phyloP scores from a whole-genome alignment of 345 rosid species.

The Punica granatum region DNA sequence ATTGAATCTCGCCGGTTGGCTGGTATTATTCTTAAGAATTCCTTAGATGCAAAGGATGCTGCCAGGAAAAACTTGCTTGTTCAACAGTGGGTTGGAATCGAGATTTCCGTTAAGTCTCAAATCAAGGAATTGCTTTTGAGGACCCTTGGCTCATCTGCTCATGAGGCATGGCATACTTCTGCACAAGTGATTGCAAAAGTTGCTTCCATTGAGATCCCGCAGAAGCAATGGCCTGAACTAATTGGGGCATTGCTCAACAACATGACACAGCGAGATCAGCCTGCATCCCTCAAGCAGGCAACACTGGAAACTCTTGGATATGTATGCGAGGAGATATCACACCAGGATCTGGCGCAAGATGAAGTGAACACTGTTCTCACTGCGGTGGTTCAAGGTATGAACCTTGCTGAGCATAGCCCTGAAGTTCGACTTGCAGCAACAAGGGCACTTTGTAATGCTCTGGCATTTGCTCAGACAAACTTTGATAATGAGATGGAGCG shows the following conservation, averaged over 20 bases:
- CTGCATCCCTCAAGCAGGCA: slow-evolving; percentile 66
- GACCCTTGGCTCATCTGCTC: slow-evolving; percentile 59
- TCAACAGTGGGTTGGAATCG: slow-evolving; percentile 69
- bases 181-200: slow-evolving; percentile 91
- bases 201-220: slow-evolving; percentile 86
- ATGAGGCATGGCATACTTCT: slow-evolving; percentile 80
- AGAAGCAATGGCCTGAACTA: slow-evolving; percentile 88
- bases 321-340: slow-evolving; percentile 88
- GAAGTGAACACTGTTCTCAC: slow-evolving; percentile 91
- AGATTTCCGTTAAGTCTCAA: slow-evolving; percentile 58
- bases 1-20: slow-evolving; percentile 77
- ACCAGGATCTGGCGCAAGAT: slow-evolving; percentile 76
- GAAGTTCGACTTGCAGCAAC: slow-evolving; percentile 91
- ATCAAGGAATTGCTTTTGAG: slow-evolving; percentile 63
- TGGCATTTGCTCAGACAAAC: slow-evolving; percentile 87
- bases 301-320: slow-evolving; percentile 86
- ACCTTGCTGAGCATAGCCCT: slow-evolving; percentile 51
- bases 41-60: slow-evolving; percentile 82
- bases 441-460: slow-evolving; percentile 69
- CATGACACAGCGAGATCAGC: slow-evolving; percentile 63
- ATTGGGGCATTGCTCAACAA: slow-evolving; percentile 57
- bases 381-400: slow-evolving; percentile 98
- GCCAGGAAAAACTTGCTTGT: slow-evolving; percentile 54
- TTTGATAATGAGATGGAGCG: slow-evolving; percentile 94
- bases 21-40: slow-evolving; percentile 88